Conservation (phyloP, 2,329 filamentous ascomycete genomes). For the Ustilaginoidea virens region DNA sequence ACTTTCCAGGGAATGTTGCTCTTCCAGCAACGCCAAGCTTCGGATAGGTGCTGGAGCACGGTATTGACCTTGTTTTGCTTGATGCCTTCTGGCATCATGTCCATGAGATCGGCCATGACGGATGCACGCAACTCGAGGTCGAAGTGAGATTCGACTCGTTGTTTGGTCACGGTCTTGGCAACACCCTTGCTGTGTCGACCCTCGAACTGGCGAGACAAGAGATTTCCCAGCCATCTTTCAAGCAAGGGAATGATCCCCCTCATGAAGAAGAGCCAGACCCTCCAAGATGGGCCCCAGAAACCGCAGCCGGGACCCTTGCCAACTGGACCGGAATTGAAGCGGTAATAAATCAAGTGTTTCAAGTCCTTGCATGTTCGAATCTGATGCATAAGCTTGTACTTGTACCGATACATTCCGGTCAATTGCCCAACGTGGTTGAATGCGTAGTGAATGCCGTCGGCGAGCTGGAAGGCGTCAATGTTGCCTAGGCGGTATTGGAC, state of each 20-base stretch:
- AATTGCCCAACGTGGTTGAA: constrained; percentile 98
- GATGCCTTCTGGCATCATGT: constrained; percentile 99
- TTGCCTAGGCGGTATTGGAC: constrained; percentile 96
- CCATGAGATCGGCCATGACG: constrained; percentile 97
- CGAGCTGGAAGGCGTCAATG: constrained; percentile 96
- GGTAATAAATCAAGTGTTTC: constrained; percentile 98
- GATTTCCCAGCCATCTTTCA: constrained; percentile 92
- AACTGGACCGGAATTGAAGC: constrained; percentile 92
- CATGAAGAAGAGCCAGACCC: constrained; percentile 99
- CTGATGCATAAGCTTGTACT: constrained; percentile 99
- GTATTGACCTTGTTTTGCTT: constrained; percentile 99
- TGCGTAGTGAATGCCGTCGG: constrained; percentile 95
- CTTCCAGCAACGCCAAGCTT: constrained; percentile 99
- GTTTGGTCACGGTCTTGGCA: constrained; percentile 97
- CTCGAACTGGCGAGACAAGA: constrained; percentile 94
- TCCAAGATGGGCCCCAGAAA: constrained; percentile 98
- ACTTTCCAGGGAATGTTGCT: constrained; percentile 99
- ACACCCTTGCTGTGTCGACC: constrained; percentile 97
- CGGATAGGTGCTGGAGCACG: constrained; percentile 88
- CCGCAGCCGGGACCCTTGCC: constrained; percentile 96
- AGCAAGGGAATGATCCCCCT: constrained; percentile 92
- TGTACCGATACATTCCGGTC: constrained; percentile 99
- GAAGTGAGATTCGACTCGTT: constrained; percentile 96
- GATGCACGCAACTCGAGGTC: constrained; percentile 93
- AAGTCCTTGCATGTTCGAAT: constrained; percentile 97